Evolutionary conservation across 495 filamentous ascomycete genomes (phyloP).

Genomic region (Xylaria grammica): DNA sequence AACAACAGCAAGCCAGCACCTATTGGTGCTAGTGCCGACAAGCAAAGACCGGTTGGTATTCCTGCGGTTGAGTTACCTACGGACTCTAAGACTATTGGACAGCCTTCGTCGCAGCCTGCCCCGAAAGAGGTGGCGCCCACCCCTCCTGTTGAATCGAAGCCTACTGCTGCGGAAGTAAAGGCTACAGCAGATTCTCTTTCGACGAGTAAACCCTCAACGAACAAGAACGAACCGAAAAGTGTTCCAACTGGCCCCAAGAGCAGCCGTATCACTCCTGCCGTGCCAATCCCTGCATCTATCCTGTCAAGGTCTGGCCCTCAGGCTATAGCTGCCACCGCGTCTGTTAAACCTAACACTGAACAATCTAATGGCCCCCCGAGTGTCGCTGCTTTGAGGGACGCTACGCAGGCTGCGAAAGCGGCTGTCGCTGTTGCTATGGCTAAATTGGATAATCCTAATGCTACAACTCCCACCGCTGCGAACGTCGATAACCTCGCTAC

Average conservation of each 20-base stretch:
- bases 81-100: constrained; percentile 46
- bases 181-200: constrained; percentile 49
- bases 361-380: constrained; percentile 38
- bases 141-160: constrained; percentile 72
- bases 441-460: constrained; percentile 63
- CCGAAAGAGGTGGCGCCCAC: constrained; percentile 38
- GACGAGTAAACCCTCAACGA: constrained; percentile 42
- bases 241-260: constrained; percentile 68
- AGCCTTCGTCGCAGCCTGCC: constrained; percentile 40
- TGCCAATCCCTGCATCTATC: constrained; percentile 75
- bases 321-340: constrained; percentile 33
- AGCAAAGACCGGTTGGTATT: constrained; percentile 46
- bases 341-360: constrained; percentile 43
- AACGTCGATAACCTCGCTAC: constrained; percentile 78
- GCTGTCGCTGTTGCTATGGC: constrained; percentile 92
- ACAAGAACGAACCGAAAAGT: constrained; percentile 45
- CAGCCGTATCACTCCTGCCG: constrained; percentile 51
- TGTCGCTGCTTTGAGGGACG: constrained; percentile 61
- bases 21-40: constrained; percentile 60
- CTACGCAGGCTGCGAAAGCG: constrained; percentile 80
- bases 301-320: constrained; percentile 50
- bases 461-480: constrained; percentile 47
- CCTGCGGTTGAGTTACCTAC: constrained; percentile 41
- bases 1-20: constrained; percentile 56
- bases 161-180: constrained; percentile 60